Conservation (phyloP, 805 yeast species). For the Kodamaea hsintzibuensis region DNA sequence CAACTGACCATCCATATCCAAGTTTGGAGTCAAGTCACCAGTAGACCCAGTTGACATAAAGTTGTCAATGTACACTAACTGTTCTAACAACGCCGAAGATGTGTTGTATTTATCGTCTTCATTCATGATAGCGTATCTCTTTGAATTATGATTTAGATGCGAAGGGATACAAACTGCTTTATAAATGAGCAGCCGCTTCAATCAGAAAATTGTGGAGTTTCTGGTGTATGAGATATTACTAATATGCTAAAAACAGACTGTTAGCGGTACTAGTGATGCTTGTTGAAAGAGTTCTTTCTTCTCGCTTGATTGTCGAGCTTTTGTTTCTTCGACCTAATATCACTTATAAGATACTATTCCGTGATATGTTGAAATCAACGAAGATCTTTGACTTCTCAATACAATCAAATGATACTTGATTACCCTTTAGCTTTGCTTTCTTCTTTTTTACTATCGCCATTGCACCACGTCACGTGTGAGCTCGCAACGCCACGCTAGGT, state of each 20-base stretch:
- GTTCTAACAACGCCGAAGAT: constrained; percentile 60
- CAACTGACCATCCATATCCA: constrained; percentile 41
- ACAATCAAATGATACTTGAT: background rate
- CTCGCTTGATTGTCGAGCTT: no score
- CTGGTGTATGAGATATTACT: background rate
- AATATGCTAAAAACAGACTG: background rate
- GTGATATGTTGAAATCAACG: background rate
- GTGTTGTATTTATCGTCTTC: constrained; percentile 18
- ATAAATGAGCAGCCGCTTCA: constrained; percentile 2
- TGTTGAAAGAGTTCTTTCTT: background rate
- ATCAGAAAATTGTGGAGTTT: constrained; percentile 2
- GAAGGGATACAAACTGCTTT: background rate
- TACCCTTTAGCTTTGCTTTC: background rate
- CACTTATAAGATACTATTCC: background rate
- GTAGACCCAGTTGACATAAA: constrained; percentile 53
- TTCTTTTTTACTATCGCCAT: background rate
- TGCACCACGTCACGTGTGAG: constrained; percentile 5
- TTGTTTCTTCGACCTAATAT: no score
- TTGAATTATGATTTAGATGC: background rate
- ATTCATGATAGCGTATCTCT: background rate
- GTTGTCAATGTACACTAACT: constrained; percentile 76
- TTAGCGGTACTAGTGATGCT: background rate
- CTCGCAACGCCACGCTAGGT: background rate
- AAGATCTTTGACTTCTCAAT: background rate
- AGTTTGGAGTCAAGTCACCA: constrained; percentile 39